A percentile compares a stretch with the other conserved stretches of the same genome.
phyloP scores from a whole-genome alignment of 2,329 filamentous ascomycete species.

The Penicillium palitans region DNA sequence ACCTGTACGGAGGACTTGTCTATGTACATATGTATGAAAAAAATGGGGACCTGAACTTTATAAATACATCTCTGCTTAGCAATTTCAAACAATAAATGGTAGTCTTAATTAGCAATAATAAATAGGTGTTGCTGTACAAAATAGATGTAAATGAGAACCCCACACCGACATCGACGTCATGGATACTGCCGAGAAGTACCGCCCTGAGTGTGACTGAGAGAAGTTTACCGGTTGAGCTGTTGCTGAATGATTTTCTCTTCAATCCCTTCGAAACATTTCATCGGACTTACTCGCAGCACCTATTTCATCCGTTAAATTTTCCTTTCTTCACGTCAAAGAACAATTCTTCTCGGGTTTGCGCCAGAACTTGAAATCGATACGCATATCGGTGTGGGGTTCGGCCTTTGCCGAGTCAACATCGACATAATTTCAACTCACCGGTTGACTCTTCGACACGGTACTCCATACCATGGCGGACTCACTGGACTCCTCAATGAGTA shows the following conservation, averaged over 20 bases:
- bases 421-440: neutral
- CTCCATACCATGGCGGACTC: conserved; percentile 28
- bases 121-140: too few relatives aligned
- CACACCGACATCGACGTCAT: conserved; percentile 24
- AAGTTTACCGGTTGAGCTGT: neutral
- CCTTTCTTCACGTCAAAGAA: neutral
- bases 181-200: conserved; percentile 26
- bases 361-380: neutral
- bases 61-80: too few relatives aligned
- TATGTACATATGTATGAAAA: too few relatives aligned
- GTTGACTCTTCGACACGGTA: neutral
- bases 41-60: too few relatives aligned
- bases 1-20: too few relatives aligned
- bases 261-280: neutral
- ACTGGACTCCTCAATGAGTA: conserved; percentile 30
- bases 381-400: conserved; percentile 15
- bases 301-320: neutral
- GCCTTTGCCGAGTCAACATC: conserved; percentile 11
- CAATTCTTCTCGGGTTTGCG: neutral
- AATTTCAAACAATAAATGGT: too few relatives aligned
- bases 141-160: too few relatives aligned
- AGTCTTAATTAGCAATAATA: too few relatives aligned
- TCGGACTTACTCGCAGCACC: neutral
- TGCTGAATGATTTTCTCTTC: neutral
- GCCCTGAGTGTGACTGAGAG: conserved; percentile 13